These are phyloP conservation scores for Globisporangium echinulatum DNA, from an alignment of 352 stramenopile genomes.

Conservation along the genomic window DNA sequence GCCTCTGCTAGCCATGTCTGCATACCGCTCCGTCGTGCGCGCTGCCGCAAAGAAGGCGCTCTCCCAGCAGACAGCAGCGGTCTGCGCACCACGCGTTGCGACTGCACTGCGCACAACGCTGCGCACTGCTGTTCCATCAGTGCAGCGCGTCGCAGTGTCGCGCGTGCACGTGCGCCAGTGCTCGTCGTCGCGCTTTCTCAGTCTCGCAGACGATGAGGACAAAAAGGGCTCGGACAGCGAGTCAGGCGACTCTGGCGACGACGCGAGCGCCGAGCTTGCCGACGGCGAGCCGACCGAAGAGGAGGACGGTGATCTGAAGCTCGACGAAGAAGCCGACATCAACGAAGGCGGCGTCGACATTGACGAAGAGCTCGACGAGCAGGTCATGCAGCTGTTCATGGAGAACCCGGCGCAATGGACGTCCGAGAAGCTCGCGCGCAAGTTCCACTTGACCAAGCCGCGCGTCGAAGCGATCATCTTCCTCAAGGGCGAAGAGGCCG, in stretches of 20 bases:
- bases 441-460: conserved; percentile 64
- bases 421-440: conserved; percentile 73
- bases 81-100: background rate
- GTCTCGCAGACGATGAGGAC: conserved; percentile 54
- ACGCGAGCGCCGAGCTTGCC: conserved; percentile 22
- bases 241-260: conserved; percentile 13
- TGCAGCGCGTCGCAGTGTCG: background rate
- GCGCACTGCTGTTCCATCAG: background rate
- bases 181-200: conserved; percentile 72
- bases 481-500: conserved; percentile 63
- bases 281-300: conserved; percentile 31
- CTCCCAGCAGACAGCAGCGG: background rate
- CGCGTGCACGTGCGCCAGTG: conserved; percentile 18
- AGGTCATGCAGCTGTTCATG: conserved; percentile 81
- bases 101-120: conserved; percentile 3
- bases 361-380: conserved; percentile 61
- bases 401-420: conserved; percentile 85
- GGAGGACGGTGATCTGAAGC: conserved; percentile 58
- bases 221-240: conserved; percentile 12
- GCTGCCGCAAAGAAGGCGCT: conserved; percentile 12
- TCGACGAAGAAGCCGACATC: conserved; percentile 51
- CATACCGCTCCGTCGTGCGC: conserved; percentile 21
- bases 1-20: conserved; percentile 12
- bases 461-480: conserved; percentile 78
- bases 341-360: conserved; percentile 67